Evolutionary conservation across 2,329 filamentous ascomycete species (phyloP).

Genomic region (Sarocladium oryzae): DNA sequence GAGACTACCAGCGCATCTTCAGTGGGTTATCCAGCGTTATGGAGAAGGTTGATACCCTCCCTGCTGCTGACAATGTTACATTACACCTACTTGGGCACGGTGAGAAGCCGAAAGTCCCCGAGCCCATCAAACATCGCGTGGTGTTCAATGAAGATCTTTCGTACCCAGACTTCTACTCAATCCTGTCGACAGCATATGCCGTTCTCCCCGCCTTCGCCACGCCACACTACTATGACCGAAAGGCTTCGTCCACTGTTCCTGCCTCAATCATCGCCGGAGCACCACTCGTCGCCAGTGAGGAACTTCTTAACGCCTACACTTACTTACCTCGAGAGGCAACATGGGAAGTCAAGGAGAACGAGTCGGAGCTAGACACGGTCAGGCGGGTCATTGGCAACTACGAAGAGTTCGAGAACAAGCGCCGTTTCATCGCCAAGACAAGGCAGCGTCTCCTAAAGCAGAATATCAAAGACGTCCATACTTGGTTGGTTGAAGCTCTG

Average conservation of each 20-base stretch:
- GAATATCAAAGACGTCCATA: constrained; percentile 17
- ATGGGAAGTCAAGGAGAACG: constrained; percentile 18
- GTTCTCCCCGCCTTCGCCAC: constrained; percentile 20
- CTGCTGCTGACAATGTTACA: constrained; percentile 14
- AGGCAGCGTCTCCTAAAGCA: constrained; percentile 13
- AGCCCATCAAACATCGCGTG: constrained; percentile 16
- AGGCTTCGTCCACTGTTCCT: constrained; percentile 22
- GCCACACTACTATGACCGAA: constrained; percentile 20
- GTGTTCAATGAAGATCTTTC: constrained; percentile 19
- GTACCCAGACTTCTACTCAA: constrained; percentile 21
- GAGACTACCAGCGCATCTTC: constrained; percentile 21
- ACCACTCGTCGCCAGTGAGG: constrained; percentile 19
- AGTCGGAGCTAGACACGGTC: constrained; percentile 22
- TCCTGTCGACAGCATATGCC: constrained; percentile 8
- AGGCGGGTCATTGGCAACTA: constrained; percentile 18
- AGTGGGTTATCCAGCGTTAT: constrained; percentile 18
- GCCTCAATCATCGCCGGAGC: constrained; percentile 21
- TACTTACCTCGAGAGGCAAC: constrained; percentile 19
- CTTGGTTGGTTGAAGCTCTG: constrained; percentile 13
- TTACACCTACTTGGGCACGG: constrained; percentile 22
- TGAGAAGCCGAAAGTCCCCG: constrained; percentile 17
- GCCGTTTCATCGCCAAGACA: constrained; percentile 8
- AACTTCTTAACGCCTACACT: constrained; percentile 19
- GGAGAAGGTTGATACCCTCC: constrained; percentile 13
- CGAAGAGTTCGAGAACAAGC: constrained; percentile 16